These are phyloP conservation scores for Camptophora hylomeconis DNA, from an alignment of 2,329 filamentous ascomycete species.

Conservation along the genomic window DNA sequence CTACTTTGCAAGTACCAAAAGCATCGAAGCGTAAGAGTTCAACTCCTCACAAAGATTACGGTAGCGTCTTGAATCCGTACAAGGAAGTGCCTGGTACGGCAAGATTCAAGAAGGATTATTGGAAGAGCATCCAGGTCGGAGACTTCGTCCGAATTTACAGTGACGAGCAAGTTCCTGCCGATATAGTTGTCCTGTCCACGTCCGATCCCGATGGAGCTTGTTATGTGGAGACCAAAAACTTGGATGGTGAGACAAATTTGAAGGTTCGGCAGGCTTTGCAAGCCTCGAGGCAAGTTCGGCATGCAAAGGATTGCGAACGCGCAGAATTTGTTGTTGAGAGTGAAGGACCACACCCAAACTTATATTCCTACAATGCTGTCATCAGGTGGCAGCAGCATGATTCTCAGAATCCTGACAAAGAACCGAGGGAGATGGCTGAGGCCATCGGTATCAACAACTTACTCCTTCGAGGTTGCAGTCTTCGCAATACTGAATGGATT, in stretches of 20 bases:
- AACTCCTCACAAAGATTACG: constrained; percentile 41
- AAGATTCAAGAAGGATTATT: constrained; percentile 80
- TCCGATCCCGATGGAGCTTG: constrained; percentile 90
- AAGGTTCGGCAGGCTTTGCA: constrained; percentile 88
- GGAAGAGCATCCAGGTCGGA: constrained; percentile 91
- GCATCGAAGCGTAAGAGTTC: constrained; percentile 10
- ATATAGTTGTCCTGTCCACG: constrained; percentile 82
- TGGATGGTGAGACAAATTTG: constrained; percentile 95
- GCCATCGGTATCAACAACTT: constrained; percentile 92
- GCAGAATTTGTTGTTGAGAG: constrained; percentile 81
- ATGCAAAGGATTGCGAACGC: constrained; percentile 84
- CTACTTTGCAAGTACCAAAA: constrained; percentile 8
- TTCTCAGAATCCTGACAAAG: constrained; percentile 46
- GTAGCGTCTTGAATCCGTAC: constrained; percentile 61
- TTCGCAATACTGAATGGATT: constrained; percentile 93
- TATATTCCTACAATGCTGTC: constrained; percentile 89
- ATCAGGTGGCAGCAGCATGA: constrained; percentile 73
- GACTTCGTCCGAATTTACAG: constrained; percentile 96
- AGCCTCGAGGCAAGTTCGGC: constrained; percentile 67
- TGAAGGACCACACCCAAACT: constrained; percentile 79
- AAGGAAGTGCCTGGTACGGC: constrained; percentile 55
- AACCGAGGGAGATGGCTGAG: constrained; percentile 70
- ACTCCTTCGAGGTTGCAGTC: constrained; percentile 79
- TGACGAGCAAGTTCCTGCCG: constrained; percentile 86
- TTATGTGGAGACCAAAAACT: constrained; percentile 94